These are phyloP conservation scores for Colletotrichum karsti DNA, from an alignment of 2,329 filamentous ascomycete genomes.

Conservation along the genomic window DNA sequence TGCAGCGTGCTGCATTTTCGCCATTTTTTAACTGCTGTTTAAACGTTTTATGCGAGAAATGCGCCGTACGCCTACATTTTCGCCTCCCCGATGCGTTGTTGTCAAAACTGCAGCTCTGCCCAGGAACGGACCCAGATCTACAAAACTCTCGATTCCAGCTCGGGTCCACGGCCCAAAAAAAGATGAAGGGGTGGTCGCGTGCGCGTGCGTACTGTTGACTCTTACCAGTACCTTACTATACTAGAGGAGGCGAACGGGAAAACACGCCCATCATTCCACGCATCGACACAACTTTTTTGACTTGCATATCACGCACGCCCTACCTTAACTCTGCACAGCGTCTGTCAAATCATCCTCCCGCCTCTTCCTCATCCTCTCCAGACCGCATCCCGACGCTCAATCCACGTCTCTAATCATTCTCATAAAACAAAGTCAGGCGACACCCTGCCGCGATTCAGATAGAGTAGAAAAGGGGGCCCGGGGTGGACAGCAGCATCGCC, in stretches of 20 bases:
- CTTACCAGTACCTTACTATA: no score
- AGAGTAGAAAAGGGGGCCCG: neutral
- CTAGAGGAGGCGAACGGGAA: neutral
- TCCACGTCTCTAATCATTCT: neutral
- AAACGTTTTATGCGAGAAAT: neutral
- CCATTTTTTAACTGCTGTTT: neutral
- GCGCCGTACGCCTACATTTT: no score
- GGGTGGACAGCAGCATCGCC: neutral
- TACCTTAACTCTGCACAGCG: no score
- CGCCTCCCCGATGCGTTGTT: neutral
- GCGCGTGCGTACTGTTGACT: no score
- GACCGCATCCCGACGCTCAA: neutral
- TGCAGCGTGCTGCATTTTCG: neutral
- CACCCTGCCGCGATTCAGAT: slow-evolving; percentile 2
- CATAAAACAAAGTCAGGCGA: neutral
- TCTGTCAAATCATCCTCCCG: neutral
- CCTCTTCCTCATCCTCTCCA: neutral
- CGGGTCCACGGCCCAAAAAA: neutral
- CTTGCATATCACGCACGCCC: no score
- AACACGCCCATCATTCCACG: neutral
- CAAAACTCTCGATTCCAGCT: neutral
- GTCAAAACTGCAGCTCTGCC: neutral
- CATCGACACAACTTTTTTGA: neutral
- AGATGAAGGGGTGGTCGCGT: neutral
- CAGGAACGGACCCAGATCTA: neutral